A percentile compares a stretch with the other conserved stretches of the same genome.
Evolutionary conservation across 768 basidiomycete genomes (phyloP).

Genomic region (Leucosporidium creatinivorum): DNA sequence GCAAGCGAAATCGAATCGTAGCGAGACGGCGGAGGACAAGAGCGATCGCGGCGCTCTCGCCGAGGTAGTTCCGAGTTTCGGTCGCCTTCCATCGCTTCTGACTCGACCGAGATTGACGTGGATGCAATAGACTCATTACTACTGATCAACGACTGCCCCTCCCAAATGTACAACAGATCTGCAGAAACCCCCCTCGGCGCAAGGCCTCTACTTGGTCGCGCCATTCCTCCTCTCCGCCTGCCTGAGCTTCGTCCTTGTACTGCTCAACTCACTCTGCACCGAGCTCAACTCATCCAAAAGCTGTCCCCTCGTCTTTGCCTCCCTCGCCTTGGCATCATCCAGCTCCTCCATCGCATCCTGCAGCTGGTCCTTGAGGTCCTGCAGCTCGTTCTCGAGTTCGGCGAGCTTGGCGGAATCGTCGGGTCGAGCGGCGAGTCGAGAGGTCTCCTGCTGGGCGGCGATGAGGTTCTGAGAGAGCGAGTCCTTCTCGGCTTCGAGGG

Average conservation of each 20-base stretch:
- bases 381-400: slow-evolving; percentile 45
- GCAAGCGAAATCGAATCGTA: no score
- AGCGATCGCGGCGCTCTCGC: no score
- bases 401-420: slow-evolving; percentile 5
- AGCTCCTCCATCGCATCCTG: slow-evolving; percentile 56
- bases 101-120: no score
- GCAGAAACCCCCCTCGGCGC: slow-evolving; percentile 6
- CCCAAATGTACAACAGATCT: no score
- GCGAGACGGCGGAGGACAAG: no score
- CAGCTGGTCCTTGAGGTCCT: slow-evolving; percentile 60
- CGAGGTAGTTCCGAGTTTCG: no score
- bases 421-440: background rate
- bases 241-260: slow-evolving; percentile 23
- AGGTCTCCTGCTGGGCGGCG: slow-evolving; percentile 53
- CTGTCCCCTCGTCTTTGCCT: slow-evolving; percentile 73
- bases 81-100: no score
- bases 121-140: no score
- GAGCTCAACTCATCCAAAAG: slow-evolving; percentile 47
- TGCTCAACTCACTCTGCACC: slow-evolving; percentile 21
- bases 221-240: slow-evolving; percentile 20
- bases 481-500: slow-evolving; percentile 73
- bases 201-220: background rate
- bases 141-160: no score
- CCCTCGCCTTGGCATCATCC: slow-evolving; percentile 61
- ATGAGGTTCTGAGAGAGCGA: slow-evolving; percentile 65